These are phyloP conservation scores for Colletotrichum echinochloae DNA, from an alignment of 2,329 filamentous ascomycete species.

Conservation along the genomic window DNA sequence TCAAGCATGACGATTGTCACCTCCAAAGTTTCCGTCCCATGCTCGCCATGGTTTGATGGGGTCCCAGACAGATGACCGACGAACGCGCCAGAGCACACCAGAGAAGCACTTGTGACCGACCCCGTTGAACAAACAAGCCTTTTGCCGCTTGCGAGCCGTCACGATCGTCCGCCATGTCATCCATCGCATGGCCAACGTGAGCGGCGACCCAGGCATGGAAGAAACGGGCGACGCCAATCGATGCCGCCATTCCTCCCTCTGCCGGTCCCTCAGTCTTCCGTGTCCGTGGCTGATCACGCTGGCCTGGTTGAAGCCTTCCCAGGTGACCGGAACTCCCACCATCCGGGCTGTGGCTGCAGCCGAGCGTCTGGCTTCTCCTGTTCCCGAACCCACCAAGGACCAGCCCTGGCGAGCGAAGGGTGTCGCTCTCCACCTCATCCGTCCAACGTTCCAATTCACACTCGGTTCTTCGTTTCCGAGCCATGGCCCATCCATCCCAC, in stretches of 20 bases:
- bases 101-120: neutral
- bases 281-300: constrained; percentile 38
- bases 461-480: constrained; percentile 35
- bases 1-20: neutral
- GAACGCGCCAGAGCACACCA: neutral
- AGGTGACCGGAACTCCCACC: constrained; percentile 37
- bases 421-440: constrained; percentile 23
- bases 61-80: neutral
- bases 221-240: constrained; percentile 8
- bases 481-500: constrained; percentile 29
- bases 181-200: constrained; percentile 16
- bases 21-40: constrained; percentile 8
- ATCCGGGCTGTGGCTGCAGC: constrained; percentile 41
- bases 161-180: neutral
- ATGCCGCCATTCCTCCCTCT: constrained; percentile 17
- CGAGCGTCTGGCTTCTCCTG: constrained; percentile 39
- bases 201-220: neutral
- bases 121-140: neutral
- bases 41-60: neutral
- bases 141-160: neutral
- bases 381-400: constrained; percentile 27
- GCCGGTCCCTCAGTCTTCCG: constrained; percentile 35
- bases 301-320: constrained; percentile 22
- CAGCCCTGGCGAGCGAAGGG: constrained; percentile 13
- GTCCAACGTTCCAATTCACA: constrained; percentile 6